Conservation (phyloP, 83 land plant genomes). For the Thuja plicata region DNA sequence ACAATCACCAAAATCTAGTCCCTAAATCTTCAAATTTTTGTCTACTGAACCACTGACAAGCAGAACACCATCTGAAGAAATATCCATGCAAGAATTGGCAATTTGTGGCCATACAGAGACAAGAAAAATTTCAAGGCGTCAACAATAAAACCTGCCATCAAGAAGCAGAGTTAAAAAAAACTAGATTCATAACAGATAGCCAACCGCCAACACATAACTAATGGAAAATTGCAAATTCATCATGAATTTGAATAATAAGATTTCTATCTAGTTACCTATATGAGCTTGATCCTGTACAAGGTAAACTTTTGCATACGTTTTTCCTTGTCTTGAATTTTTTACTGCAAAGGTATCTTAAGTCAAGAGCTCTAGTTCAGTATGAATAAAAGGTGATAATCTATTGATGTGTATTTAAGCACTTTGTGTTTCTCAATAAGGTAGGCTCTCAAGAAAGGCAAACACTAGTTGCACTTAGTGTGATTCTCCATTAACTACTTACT, state of each 20-base stretch:
- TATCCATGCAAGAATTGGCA: constrained; percentile 95
- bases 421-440: no score
- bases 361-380: no score
- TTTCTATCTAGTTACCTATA: background rate
- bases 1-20: constrained; percentile 99
- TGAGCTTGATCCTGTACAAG: no score
- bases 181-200: background rate
- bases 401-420: no score
- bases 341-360: no score
- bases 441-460: no score
- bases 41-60: constrained; percentile 95
- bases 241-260: background rate
- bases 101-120: constrained; percentile 91
- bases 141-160: constrained; percentile 71
- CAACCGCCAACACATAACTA: background rate
- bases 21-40: constrained; percentile 99
- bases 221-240: background rate
- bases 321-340: no score
- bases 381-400: no score
- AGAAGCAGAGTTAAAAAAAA: background rate
- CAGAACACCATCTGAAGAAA: constrained; percentile 95
- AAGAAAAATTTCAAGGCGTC: constrained; percentile 85
- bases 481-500: no score
- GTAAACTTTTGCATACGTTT: no score
- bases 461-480: no score